Evolutionary conservation across 441 rosid genomes (phyloP).

Genomic region (Populus tomentosa): DNA sequence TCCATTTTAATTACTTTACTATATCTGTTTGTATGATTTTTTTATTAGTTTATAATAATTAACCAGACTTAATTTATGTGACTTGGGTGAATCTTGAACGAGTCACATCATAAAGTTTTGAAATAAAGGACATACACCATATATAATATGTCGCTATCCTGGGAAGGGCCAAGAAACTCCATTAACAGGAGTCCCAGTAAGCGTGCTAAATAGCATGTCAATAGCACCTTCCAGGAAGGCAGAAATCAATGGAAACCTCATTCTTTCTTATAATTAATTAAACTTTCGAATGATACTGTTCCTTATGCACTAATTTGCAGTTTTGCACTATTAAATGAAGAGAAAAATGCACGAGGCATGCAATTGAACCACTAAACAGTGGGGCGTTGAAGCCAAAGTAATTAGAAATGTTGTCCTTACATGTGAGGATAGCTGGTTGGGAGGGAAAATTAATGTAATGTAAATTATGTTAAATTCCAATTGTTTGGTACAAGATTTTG

Average conservation of each 20-base stretch:
- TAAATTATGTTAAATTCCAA: slow-evolving; percentile 32
- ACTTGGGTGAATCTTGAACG: not conserved
- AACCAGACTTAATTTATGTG: too few species aligned
- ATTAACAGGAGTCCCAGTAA: not conserved
- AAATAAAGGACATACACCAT: not conserved
- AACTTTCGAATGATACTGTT: not conserved
- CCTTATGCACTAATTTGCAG: not conserved
- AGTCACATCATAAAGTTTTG: not conserved
- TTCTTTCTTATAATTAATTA: not conserved
- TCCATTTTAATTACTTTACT: not conserved
- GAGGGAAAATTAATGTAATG: slow-evolving; percentile 17
- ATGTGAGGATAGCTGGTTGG: slow-evolving; percentile 18
- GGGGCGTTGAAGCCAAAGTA: slow-evolving; percentile 47
- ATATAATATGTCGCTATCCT: not conserved
- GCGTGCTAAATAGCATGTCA: not conserved
- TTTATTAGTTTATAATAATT: too few species aligned
- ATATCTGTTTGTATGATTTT: too few species aligned
- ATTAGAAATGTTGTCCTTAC: slow-evolving; percentile 20
- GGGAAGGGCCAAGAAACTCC: not conserved
- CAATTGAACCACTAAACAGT: slow-evolving; percentile 10
- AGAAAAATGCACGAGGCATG: not conserved
- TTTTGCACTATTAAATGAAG: not conserved
- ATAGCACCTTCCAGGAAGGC: not conserved
- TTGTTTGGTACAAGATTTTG: slow-evolving; percentile 19
- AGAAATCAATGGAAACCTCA: not conserved